These are phyloP conservation scores for Sugiyamaella pinicola DNA, from an alignment of 1,139 yeast genomes.

Conservation along the genomic window DNA sequence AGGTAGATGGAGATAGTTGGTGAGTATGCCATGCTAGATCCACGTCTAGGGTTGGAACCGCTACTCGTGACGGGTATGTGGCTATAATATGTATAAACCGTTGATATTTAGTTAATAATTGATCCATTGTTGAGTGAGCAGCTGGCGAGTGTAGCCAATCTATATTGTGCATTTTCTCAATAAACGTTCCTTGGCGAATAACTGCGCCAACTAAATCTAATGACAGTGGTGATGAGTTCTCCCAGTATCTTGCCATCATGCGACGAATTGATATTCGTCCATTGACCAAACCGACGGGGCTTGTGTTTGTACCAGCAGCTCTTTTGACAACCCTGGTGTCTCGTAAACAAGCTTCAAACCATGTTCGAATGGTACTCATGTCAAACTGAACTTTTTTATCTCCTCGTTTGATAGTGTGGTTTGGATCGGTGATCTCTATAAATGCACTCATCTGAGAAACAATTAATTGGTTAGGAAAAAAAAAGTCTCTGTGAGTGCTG, in stretches of 20 bases:
- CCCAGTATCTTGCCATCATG: conserved; percentile 33
- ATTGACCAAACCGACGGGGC: not conserved
- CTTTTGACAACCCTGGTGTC: not conserved
- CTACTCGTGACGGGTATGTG: conserved; percentile 25
- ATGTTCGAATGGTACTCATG: conserved; percentile 10
- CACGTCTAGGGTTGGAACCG: conserved; percentile 48
- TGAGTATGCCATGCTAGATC: conserved; percentile 51
- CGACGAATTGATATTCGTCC: conserved; percentile 15
- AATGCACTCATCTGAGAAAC: conserved; percentile 1
- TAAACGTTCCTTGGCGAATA: conserved; percentile 43
- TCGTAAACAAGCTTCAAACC: conserved; percentile 2
- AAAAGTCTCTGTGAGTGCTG: not conserved
- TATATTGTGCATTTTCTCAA: conserved; percentile 41
- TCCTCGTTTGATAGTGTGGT: not conserved
- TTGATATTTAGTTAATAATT: conserved; percentile 38
- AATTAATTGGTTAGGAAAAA: conserved; percentile 9
- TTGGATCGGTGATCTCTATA: conserved; percentile 4
- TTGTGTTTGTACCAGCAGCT: not conserved
- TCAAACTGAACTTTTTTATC: conserved; percentile 9
- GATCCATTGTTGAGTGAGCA: conserved; percentile 33
- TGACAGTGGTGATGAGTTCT: conserved; percentile 26
- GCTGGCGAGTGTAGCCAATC: conserved; percentile 42
- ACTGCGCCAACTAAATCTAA: conserved; percentile 44
- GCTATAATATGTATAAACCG: conserved; percentile 35
- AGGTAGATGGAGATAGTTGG: conserved; percentile 40